Evolutionary conservation across 208 protist species (phyloP), one percentile per base, ranked within the genome.

Genomic region (Angomonas deanei): DNA sequence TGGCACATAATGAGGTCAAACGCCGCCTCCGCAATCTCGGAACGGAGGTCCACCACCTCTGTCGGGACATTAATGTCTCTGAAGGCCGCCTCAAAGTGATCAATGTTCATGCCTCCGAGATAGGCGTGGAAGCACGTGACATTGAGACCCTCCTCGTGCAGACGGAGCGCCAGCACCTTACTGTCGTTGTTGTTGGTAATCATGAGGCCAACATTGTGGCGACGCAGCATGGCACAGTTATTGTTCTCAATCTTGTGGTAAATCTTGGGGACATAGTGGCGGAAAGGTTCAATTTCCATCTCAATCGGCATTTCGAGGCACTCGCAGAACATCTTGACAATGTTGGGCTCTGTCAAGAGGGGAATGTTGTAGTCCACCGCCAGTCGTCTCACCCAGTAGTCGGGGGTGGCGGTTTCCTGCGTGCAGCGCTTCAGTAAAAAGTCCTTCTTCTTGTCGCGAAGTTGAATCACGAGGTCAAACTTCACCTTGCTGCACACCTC

Each of bases 361-460:
- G 93, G 76, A 38, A 93, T 76, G 77, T 86, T 92, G 74, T 91
- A 93, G 74, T 97, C 91, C 19, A 96, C 86, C n/a, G 93, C 88
- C 48, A 88, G 73, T 24, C 93, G 83, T 54, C 93, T 84, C n/a
- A 96, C 26, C 72, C 73, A 90, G 73, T 97, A 97, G 65, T 91
- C 84, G 54, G 81, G 62, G 54, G 76, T 65, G 24, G 88, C 86
- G 36, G 64, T 87, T 64, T 75, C 78, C 24, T 68, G 69, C 27
- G 81, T 91, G 62, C 75, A 86, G 66, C 79, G 84, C 61, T 84
- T 80, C 56, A 95, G 76, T 57, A 90, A 46, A 58, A 92, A 95
- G 67, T 95, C 89, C 23, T 63, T 66, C 66, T 73, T 74, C 74
- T 94, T 94, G 72, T 94, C 80, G 23, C 87, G 81, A 52, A 96